These are phyloP conservation scores for Primulina tabacum DNA, from an alignment of 257 asterid genomes.

Conservation along the genomic window DNA sequence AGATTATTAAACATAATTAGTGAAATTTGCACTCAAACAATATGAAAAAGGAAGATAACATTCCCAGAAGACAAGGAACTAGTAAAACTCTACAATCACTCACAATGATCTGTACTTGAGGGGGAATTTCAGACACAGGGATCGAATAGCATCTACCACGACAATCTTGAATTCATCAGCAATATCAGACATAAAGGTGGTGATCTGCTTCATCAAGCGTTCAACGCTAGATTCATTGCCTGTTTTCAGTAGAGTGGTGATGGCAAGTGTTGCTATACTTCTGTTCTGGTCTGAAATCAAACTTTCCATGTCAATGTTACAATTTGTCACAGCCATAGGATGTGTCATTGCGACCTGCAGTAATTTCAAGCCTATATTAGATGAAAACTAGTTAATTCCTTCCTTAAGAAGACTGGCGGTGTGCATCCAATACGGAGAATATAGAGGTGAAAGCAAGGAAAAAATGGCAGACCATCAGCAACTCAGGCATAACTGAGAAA, in stretches of 20 bases:
- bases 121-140: constrained; percentile 90
- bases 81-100: constrained; percentile 36
- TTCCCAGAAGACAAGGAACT: constrained; percentile 20
- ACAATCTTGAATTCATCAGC: constrained; percentile 98
- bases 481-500: constrained; percentile 1
- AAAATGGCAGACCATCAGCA: constrained; percentile 5
- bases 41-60: constrained; percentile 5
- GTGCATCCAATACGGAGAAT: constrained; percentile 4
- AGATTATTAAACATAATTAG: constrained; percentile 13
- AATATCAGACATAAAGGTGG: constrained; percentile 92
- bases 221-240: constrained; percentile 95
- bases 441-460: constrained; percentile 12
- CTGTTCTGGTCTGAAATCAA: constrained; percentile 92
- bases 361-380: constrained; percentile 17
- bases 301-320: constrained; percentile 96
- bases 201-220: constrained; percentile 91
- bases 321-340: constrained; percentile 90
- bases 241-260: constrained; percentile 88
- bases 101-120: constrained; percentile 91
- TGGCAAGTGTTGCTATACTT: constrained; percentile 92
- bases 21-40: not conserved
- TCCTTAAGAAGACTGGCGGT: not conserved
- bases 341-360: constrained; percentile 94
- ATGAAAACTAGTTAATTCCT: constrained; percentile 14
- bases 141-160: constrained; percentile 92